Evolutionary conservation across 805 yeast species (phyloP).

Genomic region (Torulaspora microellipsoides): DNA sequence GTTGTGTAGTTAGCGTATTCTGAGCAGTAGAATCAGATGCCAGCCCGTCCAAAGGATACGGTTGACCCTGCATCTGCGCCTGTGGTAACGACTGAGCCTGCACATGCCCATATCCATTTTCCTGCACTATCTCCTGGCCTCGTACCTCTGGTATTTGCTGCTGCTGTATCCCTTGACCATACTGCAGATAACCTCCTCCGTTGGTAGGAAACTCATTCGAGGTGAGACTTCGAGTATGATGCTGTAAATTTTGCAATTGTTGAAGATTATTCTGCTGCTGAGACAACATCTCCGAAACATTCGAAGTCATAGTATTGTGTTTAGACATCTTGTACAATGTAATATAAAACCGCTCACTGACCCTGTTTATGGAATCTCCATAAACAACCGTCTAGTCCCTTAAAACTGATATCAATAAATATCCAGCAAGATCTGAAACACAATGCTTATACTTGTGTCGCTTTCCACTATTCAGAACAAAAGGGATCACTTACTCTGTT

Average conservation of each 20-base stretch:
- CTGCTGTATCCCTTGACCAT: constrained; percentile 2
- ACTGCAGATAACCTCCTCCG: constrained; percentile 5
- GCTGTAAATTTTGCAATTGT: constrained; percentile 43
- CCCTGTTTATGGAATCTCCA: background rate
- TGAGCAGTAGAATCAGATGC: constrained; percentile 9
- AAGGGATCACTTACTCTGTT: too few species aligned
- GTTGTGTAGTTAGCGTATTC: constrained; percentile 13
- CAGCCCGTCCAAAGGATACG: constrained; percentile 6
- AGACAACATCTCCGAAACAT: constrained; percentile 36
- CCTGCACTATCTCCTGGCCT: constrained; percentile 2
- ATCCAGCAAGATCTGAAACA: too few species aligned
- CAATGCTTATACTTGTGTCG: too few species aligned
- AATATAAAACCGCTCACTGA: too few species aligned
- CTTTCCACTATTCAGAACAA: too few species aligned
- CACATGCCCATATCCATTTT: background rate
- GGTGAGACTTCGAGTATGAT: constrained; percentile 42
- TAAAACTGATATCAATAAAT: background rate
- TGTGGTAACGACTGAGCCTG: constrained; percentile 11
- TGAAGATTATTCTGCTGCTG: constrained; percentile 45
- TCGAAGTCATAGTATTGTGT: constrained; percentile 37
- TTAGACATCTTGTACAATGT: constrained; percentile 28
- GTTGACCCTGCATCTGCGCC: constrained; percentile 5
- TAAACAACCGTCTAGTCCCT: background rate
- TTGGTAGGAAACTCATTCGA: constrained; percentile 19
- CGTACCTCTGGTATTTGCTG: constrained; percentile 5